Base-by-base conservation (phyloP, 495 filamentous ascomycete species). In the Viridothelium virens region DNA sequence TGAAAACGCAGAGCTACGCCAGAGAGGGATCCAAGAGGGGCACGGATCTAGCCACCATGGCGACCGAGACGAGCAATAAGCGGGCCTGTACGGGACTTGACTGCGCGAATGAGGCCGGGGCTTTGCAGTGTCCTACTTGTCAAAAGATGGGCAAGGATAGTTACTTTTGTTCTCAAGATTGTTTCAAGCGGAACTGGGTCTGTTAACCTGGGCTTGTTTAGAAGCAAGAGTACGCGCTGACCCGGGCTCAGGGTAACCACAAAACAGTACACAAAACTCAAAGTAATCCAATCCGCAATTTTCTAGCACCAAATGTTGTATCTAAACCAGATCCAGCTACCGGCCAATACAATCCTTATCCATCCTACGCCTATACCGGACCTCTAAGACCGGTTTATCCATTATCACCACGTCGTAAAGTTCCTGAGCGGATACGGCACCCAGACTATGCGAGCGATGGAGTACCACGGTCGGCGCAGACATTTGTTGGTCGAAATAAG, bases 121-220 rank as follows among this genome's bases (percentile, higher is more conserved):
- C 86, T 34, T 79, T 97, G 12, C 92, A 97, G 75, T 98, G 94
- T 79, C 94, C 94, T 36, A 97, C 89, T 59, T 98, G 94, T 71
- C 81, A 96, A 67, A 96, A 92, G 77, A 76, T 90, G 63, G 92
- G 89, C 61, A 92, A 89, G 72, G 91, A 93, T 74, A 94, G 91
- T 79, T 96, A 85, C 77, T 98, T 97, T 81, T 98, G 94, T 80
- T 91, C 91, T 11, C 95, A 98, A 74, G 95, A 97, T 72, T 98
- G 94, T 83, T 98, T 98, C 80, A 97, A 96, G 82, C 86, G 85
- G 74, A 97, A 91, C 79, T 98, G 94, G 94, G 94, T 97, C 85
- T 74, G 88, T 76, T 61, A 62, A n/a, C 50, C 14, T 33, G 6
- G 6, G 39, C 64, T 71, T 67, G 11, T 6, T 11, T 18, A 63